Percentiles rank a stretch among this genome's conserved stretches.
Conservation (phyloP, 2,329 filamentous ascomycete species). For the Exophiala dermatitidis region DNA sequence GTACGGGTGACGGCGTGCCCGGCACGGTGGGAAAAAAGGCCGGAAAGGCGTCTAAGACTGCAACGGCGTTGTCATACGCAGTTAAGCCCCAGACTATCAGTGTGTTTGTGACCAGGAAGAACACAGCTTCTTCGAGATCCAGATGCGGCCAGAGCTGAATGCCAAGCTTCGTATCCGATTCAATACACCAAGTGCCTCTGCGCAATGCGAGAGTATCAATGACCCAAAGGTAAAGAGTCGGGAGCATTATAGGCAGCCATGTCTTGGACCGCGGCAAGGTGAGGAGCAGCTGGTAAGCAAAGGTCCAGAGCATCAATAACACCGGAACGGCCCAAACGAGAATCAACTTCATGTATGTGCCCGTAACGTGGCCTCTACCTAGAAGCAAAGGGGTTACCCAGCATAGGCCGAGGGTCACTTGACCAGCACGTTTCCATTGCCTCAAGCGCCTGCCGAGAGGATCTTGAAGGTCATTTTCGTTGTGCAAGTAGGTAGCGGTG, state of each 20-base stretch:
- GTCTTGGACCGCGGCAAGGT: conserved; percentile 53
- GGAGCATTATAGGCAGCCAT: conserved; percentile 52
- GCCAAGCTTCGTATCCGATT: conserved; percentile 59
- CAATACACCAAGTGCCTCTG: conserved; percentile 66
- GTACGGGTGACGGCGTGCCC: conserved; percentile 42
- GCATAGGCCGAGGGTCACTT: conserved; percentile 39
- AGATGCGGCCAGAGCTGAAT: conserved; percentile 56
- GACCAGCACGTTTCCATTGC: conserved; percentile 43
- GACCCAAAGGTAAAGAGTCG: conserved; percentile 64
- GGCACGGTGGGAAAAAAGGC: conserved; percentile 48
- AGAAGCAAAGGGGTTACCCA: conserved; percentile 31
- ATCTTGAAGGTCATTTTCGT: conserved; percentile 30
- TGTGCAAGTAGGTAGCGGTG: conserved; percentile 47
- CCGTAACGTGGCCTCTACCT: conserved; percentile 42
- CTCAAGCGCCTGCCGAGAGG: conserved; percentile 32
- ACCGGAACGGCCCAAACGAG: conserved; percentile 63
- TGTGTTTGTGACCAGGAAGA: conserved; percentile 64
- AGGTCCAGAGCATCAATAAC: conserved; percentile 55
- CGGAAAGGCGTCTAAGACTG: conserved; percentile 58
- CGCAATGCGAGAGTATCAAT: conserved; percentile 62
- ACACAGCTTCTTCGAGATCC: conserved; percentile 66
- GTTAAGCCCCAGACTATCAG: conserved; percentile 63
- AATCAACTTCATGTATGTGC: conserved; percentile 64
- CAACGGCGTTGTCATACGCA: conserved; percentile 62
- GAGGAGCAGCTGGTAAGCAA: conserved; percentile 59